Evolutionary conservation across 495 filamentous ascomycete genomes (phyloP), one percentile per base, ranked within the genome.

Genomic region (Penicillium nucicola): DNA sequence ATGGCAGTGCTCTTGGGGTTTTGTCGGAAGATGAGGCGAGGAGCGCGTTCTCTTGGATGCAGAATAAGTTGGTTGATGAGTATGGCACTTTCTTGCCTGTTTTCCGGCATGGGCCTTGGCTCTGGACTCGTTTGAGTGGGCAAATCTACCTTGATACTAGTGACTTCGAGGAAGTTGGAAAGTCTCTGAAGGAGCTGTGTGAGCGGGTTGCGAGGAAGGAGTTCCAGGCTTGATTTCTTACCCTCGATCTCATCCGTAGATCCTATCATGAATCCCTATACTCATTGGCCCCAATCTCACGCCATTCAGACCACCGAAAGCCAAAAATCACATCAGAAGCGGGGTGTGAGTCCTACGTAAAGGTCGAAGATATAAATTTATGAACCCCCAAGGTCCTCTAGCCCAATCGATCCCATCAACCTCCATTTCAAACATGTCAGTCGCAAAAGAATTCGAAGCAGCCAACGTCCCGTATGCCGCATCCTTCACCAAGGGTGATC

Each of bases 81-180:
- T 83, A 83, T 57, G 72, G 85, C 32, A 90, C 90, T 0, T 92
- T 87, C 64, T 70, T 92, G 22, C 75, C 84, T 0, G 57, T 88
- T 7, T 82, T 79, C 42, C 67, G 68, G 8, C 85, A 90, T 62
- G 71, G 66, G 2, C 78, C 77, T 2, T 67, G 67, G 22, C 74
- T 80, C 59, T 96, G 87, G 88, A 76, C 76, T 4, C 71, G 92
- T 23, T 56, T 96, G 32, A 89, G 85, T 62, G 89, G 77, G 11
- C 89, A 96, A 77, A 74, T 89, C 0, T 97, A 89, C 67, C 62
- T 96, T 32, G 89, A 90, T 31, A 60, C 81, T 45, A 75, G 74
- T 1, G 90, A 96, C 71, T 95, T 95, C 58, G 82, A 85, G 63
- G 88, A 83, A 82, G 77, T 77, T 15, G 90, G 72, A 0, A 52